Evolutionary conservation across 1,284 basidiomycete species (phyloP).

Genomic region (Athelia psychrophila): DNA sequence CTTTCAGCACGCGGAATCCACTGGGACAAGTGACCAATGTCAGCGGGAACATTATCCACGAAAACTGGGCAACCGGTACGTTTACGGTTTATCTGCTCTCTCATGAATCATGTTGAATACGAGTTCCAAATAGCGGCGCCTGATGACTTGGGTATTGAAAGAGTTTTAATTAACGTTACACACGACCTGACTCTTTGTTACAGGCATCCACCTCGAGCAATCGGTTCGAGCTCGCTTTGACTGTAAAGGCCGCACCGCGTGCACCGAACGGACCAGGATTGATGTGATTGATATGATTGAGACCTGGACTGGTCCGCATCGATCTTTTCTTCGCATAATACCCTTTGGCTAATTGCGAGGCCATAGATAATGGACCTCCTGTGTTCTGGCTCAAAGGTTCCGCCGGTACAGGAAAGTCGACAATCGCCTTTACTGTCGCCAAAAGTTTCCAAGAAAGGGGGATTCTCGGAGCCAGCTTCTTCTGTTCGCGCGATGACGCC

Average conservation of each 20-base stretch:
- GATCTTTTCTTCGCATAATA: not conserved
- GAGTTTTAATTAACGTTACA: no score
- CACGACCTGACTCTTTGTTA: no score
- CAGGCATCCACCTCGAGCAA: no score
- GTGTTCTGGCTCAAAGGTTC: not conserved
- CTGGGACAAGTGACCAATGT: no score
- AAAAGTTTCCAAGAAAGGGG: not conserved
- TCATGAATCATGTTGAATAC: no score
- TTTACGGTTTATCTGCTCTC: no score
- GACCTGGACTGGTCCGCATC: not conserved
- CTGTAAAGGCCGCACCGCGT: not conserved
- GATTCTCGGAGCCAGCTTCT: constrained; percentile 1
- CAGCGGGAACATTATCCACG: no score
- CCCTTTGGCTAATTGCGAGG: not conserved
- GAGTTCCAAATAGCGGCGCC: no score
- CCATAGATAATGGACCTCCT: not conserved
- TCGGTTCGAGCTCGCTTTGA: not conserved
- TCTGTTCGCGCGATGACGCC: not conserved
- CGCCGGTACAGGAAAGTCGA: not conserved
- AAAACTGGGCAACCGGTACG: no score
- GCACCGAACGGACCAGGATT: not conserved
- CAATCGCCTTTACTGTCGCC: not conserved
- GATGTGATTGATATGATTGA: not conserved
- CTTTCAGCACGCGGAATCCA: no score
- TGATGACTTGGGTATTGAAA: no score